phyloP scores from a whole-genome alignment of 331 rosid genomes.

The Malus hybrid region DNA sequence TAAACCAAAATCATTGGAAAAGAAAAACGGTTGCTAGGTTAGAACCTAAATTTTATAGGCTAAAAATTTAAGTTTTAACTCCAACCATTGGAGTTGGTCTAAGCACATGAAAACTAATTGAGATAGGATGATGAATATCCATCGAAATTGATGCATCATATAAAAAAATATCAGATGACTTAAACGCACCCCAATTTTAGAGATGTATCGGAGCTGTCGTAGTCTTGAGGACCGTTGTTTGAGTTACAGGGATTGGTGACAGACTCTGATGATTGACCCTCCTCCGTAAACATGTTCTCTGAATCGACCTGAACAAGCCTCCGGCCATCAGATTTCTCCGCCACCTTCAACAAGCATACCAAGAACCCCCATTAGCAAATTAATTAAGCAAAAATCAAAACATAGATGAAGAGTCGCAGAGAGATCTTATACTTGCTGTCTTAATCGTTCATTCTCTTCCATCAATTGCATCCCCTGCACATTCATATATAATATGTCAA shows the following conservation, averaged over 20 bases:
- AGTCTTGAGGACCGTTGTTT: conserved; percentile 49
- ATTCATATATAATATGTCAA: neutral
- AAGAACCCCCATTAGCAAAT: neutral
- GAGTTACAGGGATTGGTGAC: conserved; percentile 58
- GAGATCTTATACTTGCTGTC: conserved; percentile 37
- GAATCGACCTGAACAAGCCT: conserved; percentile 20
- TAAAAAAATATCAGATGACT: neutral
- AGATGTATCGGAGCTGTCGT: conserved; percentile 73
- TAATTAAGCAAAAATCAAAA: neutral
- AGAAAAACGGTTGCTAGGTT: no score
- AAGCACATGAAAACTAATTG: neutral
- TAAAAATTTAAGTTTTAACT: no score
- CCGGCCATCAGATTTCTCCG: conserved; percentile 16
- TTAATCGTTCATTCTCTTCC: conserved; percentile 71
- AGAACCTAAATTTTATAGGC: no score
- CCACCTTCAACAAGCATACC: conserved; percentile 31
- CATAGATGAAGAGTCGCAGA: neutral
- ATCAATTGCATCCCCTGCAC: conserved; percentile 55
- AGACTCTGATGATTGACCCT: conserved; percentile 85
- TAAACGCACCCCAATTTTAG: conserved; percentile 74
- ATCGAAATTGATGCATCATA: neutral
- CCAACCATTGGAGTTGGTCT: no score
- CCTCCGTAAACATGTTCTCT: conserved; percentile 41
- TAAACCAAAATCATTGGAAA: no score
- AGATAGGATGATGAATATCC: neutral